Evolutionary conservation across 306 rosid genomes (phyloP).

Genomic region (Canavalia gladiata): DNA sequence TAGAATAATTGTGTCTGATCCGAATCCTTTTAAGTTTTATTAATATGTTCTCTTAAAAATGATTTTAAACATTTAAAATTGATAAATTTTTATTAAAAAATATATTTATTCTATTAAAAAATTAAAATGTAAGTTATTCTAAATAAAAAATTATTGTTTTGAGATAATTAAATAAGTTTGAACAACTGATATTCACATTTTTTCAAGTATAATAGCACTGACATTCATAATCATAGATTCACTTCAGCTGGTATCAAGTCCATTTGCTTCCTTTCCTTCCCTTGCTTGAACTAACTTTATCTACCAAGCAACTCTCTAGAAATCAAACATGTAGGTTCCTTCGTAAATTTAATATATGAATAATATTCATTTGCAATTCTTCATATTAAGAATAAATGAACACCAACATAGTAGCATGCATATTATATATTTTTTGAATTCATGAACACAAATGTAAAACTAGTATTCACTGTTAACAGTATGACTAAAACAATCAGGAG

Average conservation of each 20-base stretch:
- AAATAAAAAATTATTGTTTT: too few species aligned
- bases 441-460: not conserved
- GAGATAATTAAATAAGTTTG: too few species aligned
- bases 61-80: too few species aligned
- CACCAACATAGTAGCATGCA: not conserved
- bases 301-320: not conserved
- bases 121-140: too few species aligned
- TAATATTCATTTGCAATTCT: not conserved
- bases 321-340: not conserved
- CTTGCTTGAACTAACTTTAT: not conserved
- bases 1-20: too few species aligned
- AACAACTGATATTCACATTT: too few species aligned
- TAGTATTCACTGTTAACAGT: not conserved
- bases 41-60: too few species aligned
- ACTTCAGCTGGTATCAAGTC: not conserved
- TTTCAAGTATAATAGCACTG: not conserved
- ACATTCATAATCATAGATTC: not conserved
- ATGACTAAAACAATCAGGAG: not conserved
- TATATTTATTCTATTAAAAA: too few species aligned
- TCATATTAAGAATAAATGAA: not conserved
- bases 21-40: too few species aligned
- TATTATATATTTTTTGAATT: not conserved
- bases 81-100: too few species aligned
- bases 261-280: conserved; percentile 1
- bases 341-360: not conserved